Base-by-base conservation (phyloP, 495 filamentous ascomycete genomes). In the Entonaema liquescens region DNA sequence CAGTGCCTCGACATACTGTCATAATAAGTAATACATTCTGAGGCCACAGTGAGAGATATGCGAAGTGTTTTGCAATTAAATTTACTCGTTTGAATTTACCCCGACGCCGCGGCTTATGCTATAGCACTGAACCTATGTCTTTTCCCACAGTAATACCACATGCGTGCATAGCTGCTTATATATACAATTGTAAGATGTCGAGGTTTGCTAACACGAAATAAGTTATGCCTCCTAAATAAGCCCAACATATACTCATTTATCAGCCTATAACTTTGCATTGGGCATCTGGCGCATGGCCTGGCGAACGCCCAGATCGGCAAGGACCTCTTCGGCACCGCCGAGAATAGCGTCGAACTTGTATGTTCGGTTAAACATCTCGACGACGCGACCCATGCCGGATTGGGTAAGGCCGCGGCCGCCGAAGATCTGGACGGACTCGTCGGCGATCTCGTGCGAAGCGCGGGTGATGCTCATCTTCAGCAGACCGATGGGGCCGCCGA, bases 331-430 rank as follows among this genome's bases (percentile, higher is more conserved):
- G 12, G 92, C 89, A 2, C 92, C 92, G 56, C 93, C 93, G 5
- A 97, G 79, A 67, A 97, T 94, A 13, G 93, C 89, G 79, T 97
- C 93, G 73, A 95, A 95, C 83, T 95, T 95, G 80, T 95, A 95
- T 0, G 89, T 92, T 33, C 92, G 85, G 75, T 93, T 84, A 83
- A 94, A 95, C 83, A 89, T 88, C 81, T 95, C 93, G 36, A 95
- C 87, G 25, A 92, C 82, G 44, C 85, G 85, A 28, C 93, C 93
- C 92, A 95, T 97, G 29, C 93, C 93, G 0, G 83, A 86, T 81
- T 94, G 90, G 1, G 92, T 97, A 17, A 97, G 74, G 1, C 89
- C 93, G 66, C 93, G 85, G 5, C 93, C 92, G 49, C 93, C 93
- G 77, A 93, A 97, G 78, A 97, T 93, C 78, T 97, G 94, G 1